A percentile compares a stretch with the other conserved stretches of the same genome.
Evolutionary conservation across 2,329 filamentous ascomycete genomes (phyloP).

Genomic region (Leptographium flavum): DNA sequence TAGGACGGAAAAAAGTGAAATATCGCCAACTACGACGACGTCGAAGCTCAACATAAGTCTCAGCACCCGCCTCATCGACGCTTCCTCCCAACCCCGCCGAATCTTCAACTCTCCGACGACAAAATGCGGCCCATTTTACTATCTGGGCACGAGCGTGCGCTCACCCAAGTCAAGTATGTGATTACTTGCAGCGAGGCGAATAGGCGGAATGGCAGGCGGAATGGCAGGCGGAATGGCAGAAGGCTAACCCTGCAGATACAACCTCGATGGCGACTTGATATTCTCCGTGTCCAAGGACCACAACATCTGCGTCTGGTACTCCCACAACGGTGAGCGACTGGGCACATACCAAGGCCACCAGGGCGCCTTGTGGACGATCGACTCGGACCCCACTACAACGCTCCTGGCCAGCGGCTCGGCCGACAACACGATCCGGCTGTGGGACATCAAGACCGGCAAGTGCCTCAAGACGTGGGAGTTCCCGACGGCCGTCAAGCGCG

Average conservation of each 20-base stretch:
- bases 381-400: constrained; percentile 82
- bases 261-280: constrained; percentile 71
- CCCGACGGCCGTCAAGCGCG: constrained; percentile 89
- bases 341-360: constrained; percentile 95
- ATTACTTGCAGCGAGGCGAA: too few relatives aligned
- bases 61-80: not conserved
- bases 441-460: constrained; percentile 88
- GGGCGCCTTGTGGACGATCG: constrained; percentile 97
- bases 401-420: constrained; percentile 90
- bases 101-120: not conserved
- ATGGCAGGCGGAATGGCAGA: too few relatives aligned
- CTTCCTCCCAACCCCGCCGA: not conserved
- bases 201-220: too few relatives aligned
- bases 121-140: constrained; percentile 95
- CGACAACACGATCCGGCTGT: constrained; percentile 95
- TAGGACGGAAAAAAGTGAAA: not conserved
- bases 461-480: constrained; percentile 97
- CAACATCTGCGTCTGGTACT: constrained; percentile 91
- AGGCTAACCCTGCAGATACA: constrained; percentile 44
- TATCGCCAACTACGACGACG: constrained; percentile 3
- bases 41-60: not conserved
- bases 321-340: constrained; percentile 93
- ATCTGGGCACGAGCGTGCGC: constrained; percentile 88
- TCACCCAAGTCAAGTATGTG: constrained; percentile 60
- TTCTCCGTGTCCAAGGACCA: constrained; percentile 16